Percentiles rank a stretch among this genome's conserved stretches.
Conservation (phyloP, 441 rosid genomes). For the Breynia disticha region DNA sequence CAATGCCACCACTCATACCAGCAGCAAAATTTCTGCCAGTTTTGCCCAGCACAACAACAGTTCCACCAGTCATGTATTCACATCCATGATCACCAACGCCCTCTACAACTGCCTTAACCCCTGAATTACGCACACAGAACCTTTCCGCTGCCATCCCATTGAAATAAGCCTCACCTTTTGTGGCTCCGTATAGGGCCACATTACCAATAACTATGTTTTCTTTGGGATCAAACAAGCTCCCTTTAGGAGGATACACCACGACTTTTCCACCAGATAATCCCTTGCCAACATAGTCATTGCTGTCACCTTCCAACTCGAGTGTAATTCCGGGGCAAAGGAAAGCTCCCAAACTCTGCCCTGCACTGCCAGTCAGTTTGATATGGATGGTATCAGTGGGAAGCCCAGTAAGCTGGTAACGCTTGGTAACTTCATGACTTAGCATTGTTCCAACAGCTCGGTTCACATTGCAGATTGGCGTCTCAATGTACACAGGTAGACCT, state of each 20-base stretch:
- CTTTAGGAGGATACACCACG: constrained; percentile 90
- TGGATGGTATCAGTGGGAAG: constrained; percentile 92
- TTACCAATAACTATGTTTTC: constrained; percentile 98
- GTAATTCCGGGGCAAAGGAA: constrained; percentile 89
- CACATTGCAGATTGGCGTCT: constrained; percentile 74
- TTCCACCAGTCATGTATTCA: constrained; percentile 99
- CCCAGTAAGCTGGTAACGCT: constrained; percentile 74
- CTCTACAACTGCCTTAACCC: constrained; percentile 96
- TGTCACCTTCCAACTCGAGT: constrained; percentile 94
- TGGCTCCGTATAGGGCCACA: constrained; percentile 97
- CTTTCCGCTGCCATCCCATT: constrained; percentile 99
- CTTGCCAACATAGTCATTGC: constrained; percentile 98
- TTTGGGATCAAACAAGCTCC: constrained; percentile 90
- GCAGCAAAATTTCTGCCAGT: constrained; percentile 99
- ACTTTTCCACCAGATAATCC: constrained; percentile 98
- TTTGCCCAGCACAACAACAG: constrained; percentile 91
- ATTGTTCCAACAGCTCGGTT: constrained; percentile 99
- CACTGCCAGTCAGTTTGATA: constrained; percentile 84
- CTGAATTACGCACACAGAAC: constrained; percentile 99
- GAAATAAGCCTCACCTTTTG: constrained; percentile 88
- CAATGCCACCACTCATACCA: constrained; percentile 99
- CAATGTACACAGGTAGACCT: constrained; percentile 78
- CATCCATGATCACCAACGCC: constrained; percentile 99
- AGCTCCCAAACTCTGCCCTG: constrained; percentile 99
- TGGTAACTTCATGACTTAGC: constrained; percentile 99